Base-by-base conservation (phyloP, 2,329 filamentous ascomycete genomes). In the Chrysoporthe deuterocubensis region DNA sequence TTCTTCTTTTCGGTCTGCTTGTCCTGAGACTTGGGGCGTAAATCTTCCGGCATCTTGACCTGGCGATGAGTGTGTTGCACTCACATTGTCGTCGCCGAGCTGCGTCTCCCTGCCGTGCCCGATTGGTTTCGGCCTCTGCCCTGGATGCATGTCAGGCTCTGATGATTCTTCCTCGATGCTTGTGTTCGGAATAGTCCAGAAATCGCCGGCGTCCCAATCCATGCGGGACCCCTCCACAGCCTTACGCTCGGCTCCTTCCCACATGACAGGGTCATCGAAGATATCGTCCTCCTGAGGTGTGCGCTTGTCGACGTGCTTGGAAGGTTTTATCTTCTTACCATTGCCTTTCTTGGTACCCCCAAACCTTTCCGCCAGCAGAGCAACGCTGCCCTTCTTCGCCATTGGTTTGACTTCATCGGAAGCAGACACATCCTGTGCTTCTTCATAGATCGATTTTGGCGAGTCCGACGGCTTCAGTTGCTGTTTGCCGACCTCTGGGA, bases 251-350 rank as follows among this genome's bases (percentile, higher is more conserved):
- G 78, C 77, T 34, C 78, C 79, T 72, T 84, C 80, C 81, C 81
- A 82, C 37, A 83, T 73, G 18, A 77, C 75, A 62, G 80, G 75
- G 71, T 83, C 80, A 69, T 84, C 80, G 73, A 83, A 81, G 42
- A 81, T 72, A 71, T 83, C 81, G 57, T 84, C 81, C 16, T 79
- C 78, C 61, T 74, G 74, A 14, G 76, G 67, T 46, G 76, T 73
- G 70, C 78, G 76, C 70, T 80, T 80, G 71, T 83, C 82, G 68
- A 79, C 74, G 59, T 74, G 75, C 74, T 79, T 79, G 70, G 78
- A 78, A 57, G 77, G 74, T 68, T 75, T 76, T 62, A 80, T 78
- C 65, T 79, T 79, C 69, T 76, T 78, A 54, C 70, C 75, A 69
- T 78, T 79, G 52, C 73, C 76, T 67, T 77, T 77, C 67, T 78